Percentiles rank a stretch among this genome's conserved stretches.
These are phyloP conservation scores for Speleostelium caveatum DNA, from an alignment of 78 protist species.

Conservation along the genomic window DNA sequence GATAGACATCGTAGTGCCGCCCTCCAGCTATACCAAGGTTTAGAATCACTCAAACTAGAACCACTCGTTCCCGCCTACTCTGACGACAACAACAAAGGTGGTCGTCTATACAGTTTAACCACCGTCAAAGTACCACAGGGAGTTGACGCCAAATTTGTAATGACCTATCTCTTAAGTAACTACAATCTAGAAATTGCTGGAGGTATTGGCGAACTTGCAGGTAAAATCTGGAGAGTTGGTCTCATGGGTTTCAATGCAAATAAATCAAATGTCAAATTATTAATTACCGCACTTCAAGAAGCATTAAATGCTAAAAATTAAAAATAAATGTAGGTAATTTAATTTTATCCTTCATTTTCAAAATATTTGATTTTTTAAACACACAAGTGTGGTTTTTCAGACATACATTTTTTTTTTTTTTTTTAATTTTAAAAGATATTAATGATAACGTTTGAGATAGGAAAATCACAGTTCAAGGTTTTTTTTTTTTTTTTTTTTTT, in stretches of 20 bases:
- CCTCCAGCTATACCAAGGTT: conserved; percentile 30
- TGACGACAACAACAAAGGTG: conserved; percentile 13
- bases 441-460: too few species aligned
- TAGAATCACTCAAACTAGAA: conserved; percentile 53
- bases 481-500: too few species aligned
- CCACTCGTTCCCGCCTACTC: conserved; percentile 2
- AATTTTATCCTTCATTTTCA: too few species aligned
- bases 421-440: too few species aligned
- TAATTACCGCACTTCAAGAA: conserved; percentile 49
- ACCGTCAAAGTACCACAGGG: conserved; percentile 78
- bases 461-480: too few species aligned
- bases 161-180: conserved; percentile 56
- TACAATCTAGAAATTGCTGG: conserved; percentile 84
- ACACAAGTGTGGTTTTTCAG: too few species aligned
- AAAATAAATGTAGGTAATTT: too few species aligned
- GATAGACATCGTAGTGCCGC: conserved; percentile 70
- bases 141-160: conserved; percentile 66
- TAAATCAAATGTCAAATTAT: conserved; percentile 22
- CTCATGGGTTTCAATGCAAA: conserved; percentile 84
- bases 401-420: too few species aligned
- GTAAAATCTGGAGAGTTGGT: conserved; percentile 81
- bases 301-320: conserved; percentile 41
- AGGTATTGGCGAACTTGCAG: conserved; percentile 84
- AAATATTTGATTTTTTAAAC: too few species aligned
- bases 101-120: conserved; percentile 77